phyloP scores from a whole-genome alignment of 2,329 filamentous ascomycete species.

The Salinomyces thailandicus region DNA sequence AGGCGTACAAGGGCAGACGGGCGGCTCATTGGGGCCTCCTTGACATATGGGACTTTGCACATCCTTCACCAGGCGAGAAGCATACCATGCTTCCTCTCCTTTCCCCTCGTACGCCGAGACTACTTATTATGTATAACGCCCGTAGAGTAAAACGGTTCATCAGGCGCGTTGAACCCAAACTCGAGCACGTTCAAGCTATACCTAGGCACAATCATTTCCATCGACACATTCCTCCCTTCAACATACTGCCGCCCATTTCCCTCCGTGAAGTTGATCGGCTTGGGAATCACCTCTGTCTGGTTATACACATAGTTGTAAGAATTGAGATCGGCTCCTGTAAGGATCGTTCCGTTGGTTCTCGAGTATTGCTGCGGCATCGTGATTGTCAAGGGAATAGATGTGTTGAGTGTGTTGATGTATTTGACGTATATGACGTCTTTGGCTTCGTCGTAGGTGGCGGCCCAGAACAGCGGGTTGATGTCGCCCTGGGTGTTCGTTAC shows the following conservation, averaged over 20 bases:
- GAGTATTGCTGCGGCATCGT: not conserved
- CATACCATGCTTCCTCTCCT: too few species aligned
- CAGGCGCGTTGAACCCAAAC: too few species aligned
- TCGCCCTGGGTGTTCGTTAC: constrained; percentile 3
- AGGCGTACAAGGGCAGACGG: too few species aligned
- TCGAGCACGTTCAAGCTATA: not conserved
- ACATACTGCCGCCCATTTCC: too few species aligned
- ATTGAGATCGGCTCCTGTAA: not conserved
- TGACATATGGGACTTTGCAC: too few species aligned
- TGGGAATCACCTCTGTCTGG: not conserved
- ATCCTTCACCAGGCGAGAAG: too few species aligned
- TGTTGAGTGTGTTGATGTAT: constrained; percentile 1
- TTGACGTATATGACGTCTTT: constrained; percentile 5
- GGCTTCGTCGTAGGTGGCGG: not conserved
- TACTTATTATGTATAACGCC: too few species aligned
- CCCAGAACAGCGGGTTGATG: constrained; percentile 4
- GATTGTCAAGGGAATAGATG: not conserved
- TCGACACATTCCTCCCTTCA: too few species aligned
- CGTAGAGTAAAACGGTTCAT: too few species aligned
- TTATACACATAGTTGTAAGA: not conserved
- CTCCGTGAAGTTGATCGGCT: not conserved
- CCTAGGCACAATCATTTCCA: not conserved
- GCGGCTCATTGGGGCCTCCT: too few species aligned
- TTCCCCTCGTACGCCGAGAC: too few species aligned
- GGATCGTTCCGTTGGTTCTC: not conserved